Conservation (phyloP, 202 grass and related monocot genomes). For the Setaria viridis region DNA sequence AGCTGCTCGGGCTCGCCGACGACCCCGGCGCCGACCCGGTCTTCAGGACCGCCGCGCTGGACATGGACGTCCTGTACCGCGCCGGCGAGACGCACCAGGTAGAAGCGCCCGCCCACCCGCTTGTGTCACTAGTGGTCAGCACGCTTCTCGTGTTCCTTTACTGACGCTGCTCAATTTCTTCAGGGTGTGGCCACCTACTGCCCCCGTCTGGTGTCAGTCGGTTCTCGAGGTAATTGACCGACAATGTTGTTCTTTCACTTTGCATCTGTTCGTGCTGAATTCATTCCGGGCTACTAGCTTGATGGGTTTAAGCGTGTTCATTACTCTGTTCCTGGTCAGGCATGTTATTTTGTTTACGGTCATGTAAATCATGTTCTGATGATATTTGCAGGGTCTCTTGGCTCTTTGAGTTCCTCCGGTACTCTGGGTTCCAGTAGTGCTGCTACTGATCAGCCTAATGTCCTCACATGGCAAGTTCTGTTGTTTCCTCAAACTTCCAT, state of each 20-base stretch:
- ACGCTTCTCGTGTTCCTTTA: not conserved
- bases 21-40: constrained; percentile 60
- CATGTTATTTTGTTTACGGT: not conserved
- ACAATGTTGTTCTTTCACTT: not conserved
- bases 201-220: constrained; percentile 82
- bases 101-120: not conserved
- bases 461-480: constrained; percentile 76
- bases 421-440: constrained; percentile 48
- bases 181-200: constrained; percentile 79
- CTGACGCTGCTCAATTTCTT: constrained; percentile 37
- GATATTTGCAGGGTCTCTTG: constrained; percentile 79
- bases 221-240: constrained; percentile 69
- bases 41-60: constrained; percentile 58
- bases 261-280: not conserved
- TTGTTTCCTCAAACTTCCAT: constrained; percentile 5
- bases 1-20: constrained; percentile 84
- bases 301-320: not conserved
- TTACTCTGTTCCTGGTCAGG: not conserved
- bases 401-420: constrained; percentile 68
- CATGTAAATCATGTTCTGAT: not conserved
- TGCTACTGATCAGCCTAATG: constrained; percentile 27
- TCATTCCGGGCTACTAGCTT: not conserved
- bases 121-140: not conserved
- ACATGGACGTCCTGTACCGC: constrained; percentile 89
- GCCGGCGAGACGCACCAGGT: constrained; percentile 86